Percentiles rank a stretch among this genome's conserved stretches.
These are phyloP conservation scores for Dictyostelium firmibasis DNA, from an alignment of 78 protist species.

Conservation along the genomic window DNA sequence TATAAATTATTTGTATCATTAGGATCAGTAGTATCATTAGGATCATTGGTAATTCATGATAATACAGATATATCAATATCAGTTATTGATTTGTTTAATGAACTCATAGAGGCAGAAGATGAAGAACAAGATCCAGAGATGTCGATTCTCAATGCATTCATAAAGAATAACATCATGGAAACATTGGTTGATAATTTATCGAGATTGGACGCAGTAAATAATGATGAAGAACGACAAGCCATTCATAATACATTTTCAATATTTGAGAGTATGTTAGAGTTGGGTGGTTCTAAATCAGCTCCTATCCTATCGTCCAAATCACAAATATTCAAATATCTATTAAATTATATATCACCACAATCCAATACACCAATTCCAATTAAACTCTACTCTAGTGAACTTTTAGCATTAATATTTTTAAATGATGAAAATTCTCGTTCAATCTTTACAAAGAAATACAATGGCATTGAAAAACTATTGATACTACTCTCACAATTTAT, in stretches of 20 bases:
- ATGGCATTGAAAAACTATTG: slow-evolving; percentile 69
- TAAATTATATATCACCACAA: not conserved
- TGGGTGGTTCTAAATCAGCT: not conserved
- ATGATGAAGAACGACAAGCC: slow-evolving; percentile 70
- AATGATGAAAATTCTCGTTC: not conserved
- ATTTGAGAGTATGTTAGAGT: slow-evolving; percentile 66
- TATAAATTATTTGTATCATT: slow-evolving; percentile 61
- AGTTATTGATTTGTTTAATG: slow-evolving; percentile 56
- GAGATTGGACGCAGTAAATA: not conserved
- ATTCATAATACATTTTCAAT: slow-evolving; percentile 37
- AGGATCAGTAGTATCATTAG: slow-evolving; percentile 54
- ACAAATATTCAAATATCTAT: slow-evolving; percentile 13
- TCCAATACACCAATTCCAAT: slow-evolving; percentile 1
- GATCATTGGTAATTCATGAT: slow-evolving; percentile 73
- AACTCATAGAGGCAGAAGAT: slow-evolving; percentile 44
- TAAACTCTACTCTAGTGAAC: slow-evolving; percentile 49
- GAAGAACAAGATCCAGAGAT: not conserved
- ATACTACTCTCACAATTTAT: not conserved
- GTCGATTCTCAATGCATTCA: not conserved
- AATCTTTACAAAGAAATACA: not conserved
- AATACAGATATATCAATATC: slow-evolving; percentile 51
- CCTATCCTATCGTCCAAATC: not conserved
- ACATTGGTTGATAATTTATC: slow-evolving; percentile 25
- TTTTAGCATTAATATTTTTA: slow-evolving; percentile 63
- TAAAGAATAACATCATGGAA: slow-evolving; percentile 48